A percentile compares a stretch with the other conserved stretches of the same genome.
These are phyloP conservation scores for Kingdonia uniflora DNA, from an alignment of 164 flowering plant genomes.

Conservation along the genomic window DNA sequence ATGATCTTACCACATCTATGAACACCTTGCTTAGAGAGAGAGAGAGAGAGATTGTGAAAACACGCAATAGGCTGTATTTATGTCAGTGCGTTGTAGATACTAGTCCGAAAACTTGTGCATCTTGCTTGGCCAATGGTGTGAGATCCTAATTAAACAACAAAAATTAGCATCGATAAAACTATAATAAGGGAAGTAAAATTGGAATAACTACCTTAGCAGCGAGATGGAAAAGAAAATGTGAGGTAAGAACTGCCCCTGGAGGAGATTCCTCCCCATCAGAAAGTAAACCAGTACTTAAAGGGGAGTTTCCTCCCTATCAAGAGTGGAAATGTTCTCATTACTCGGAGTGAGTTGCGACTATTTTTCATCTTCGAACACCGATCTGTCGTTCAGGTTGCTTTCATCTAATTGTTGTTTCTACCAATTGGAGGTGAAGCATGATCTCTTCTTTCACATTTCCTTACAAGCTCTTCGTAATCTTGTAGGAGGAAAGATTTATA, in stretches of 20 bases:
- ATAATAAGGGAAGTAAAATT: no score
- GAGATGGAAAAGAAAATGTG: constrained; percentile 89
- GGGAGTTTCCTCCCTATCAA: constrained; percentile 74
- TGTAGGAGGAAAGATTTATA: constrained; percentile 83
- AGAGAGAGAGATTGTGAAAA: no score
- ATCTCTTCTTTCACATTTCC: constrained; percentile 28
- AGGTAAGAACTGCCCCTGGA: constrained; percentile 81
- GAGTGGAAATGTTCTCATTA: constrained; percentile 29
- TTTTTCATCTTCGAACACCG: constrained; percentile 44
- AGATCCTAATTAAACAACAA: no score
- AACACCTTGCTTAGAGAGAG: no score
- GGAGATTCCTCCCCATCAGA: no score
- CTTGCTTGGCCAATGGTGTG: no score
- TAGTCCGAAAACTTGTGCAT: no score
- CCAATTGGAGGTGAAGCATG: constrained; percentile 4
- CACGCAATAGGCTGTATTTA: no score
- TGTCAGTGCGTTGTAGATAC: no score
- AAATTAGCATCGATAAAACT: no score
- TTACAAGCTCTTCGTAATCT: constrained; percentile 81
- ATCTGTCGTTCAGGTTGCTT: constrained; percentile 16
- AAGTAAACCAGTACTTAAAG: constrained; percentile 61
- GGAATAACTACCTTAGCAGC: constrained; percentile 63
- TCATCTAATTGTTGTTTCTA: constrained; percentile 13
- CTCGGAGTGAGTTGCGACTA: constrained; percentile 36
- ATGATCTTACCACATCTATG: no score